Base-by-base conservation (phyloP, 169 alveolate species). In the Cryptosporidium parvum region DNA sequence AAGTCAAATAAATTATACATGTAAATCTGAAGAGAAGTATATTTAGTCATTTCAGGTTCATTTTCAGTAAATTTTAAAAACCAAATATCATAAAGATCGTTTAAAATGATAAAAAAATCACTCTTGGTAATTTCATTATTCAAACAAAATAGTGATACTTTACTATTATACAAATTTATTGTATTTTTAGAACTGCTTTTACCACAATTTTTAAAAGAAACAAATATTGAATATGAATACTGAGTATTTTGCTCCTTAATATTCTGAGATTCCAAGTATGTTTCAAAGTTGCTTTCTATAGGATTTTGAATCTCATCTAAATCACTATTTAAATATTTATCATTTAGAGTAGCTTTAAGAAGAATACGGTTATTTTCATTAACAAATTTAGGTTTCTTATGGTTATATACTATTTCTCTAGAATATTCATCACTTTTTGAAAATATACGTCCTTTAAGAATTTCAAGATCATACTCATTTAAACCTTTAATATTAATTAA, bases 51-150 rank as follows among this genome's bases (percentile, higher is more conserved):
- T 26, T 53, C 37, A 12, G 68, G 33, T 6, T 56, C 58, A 23
- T 33, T 31, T 33, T 73, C 58, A 16, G 52, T 18, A 58, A 73
- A 73, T 21, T 56, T 51, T 58, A 31, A 31, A 21, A 73, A 73
- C 86, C 86, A 73, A 14, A 58, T 58, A 53, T 73, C 58, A 37
- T 56, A 52, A 31, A 56, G 44, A 35, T 73, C 86, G 68, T 73
- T 73, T 14, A 73, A n/a, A 14, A 73, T 53, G 37, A 73, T 73
- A 33, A 73, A 73, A 39, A 73, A 59, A 18, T 73, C 71, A 53
- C 70, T 56, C 4, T 31, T 10, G 14, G 48, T 73, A 12, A 59
- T 59, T n/a, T 73, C 62, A 26, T 29, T 71, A 16, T 58, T 35
- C 16, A 73, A 5, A 58, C 86, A 73, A 31, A 73, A 73, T 23